Evolutionary conservation across 2,329 filamentous ascomycete species (phyloP).

Genomic region (Microcyclospora tardicrescens): DNA sequence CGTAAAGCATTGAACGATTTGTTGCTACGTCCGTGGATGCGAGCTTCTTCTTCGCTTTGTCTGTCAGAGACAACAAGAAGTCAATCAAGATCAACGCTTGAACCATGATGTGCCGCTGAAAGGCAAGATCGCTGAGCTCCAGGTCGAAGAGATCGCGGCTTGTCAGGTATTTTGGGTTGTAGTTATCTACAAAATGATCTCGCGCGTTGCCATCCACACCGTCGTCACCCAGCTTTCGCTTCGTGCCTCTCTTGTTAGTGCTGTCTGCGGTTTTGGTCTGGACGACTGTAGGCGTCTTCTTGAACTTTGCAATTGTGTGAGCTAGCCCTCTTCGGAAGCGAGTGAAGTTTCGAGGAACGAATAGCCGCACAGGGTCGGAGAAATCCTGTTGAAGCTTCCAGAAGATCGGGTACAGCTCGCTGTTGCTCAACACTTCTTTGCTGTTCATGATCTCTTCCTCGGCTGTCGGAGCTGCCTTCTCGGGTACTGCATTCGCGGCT

Average conservation of each 20-base stretch:
- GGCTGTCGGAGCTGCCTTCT: slow-evolving; percentile 12
- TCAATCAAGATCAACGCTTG: slow-evolving; percentile 91
- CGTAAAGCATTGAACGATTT: slow-evolving; percentile 82
- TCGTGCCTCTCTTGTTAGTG: slow-evolving; percentile 45
- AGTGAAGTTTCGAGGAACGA: slow-evolving; percentile 54
- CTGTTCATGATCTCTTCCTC: slow-evolving; percentile 28
- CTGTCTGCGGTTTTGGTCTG: slow-evolving; percentile 55
- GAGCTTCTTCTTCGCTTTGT: slow-evolving; percentile 68
- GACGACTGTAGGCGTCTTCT: slow-evolving; percentile 51
- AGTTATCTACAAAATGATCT: slow-evolving; percentile 53
- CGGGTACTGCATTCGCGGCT: slow-evolving; percentile 9
- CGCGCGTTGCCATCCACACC: slow-evolving; percentile 32
- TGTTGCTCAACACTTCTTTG: slow-evolving; percentile 41
- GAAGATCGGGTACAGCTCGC: slow-evolving; percentile 76
- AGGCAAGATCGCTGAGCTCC: slow-evolving; percentile 90
- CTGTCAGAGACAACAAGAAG: slow-evolving; percentile 81
- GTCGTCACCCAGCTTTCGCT: slow-evolving; percentile 46
- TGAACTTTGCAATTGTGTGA: slow-evolving; percentile 61
- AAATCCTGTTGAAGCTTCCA: slow-evolving; percentile 90
- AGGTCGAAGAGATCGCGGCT: slow-evolving; percentile 91
- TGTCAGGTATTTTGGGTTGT: slow-evolving; percentile 98
- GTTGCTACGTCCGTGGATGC: slow-evolving; percentile 41
- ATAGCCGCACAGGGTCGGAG: slow-evolving; percentile 75
- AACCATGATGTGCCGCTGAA: slow-evolving; percentile 85
- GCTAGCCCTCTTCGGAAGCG: slow-evolving; percentile 51